Evolutionary conservation across 768 basidiomycete genomes (phyloP), one percentile per base, ranked within the genome.

Genomic region (Mycena metata): DNA sequence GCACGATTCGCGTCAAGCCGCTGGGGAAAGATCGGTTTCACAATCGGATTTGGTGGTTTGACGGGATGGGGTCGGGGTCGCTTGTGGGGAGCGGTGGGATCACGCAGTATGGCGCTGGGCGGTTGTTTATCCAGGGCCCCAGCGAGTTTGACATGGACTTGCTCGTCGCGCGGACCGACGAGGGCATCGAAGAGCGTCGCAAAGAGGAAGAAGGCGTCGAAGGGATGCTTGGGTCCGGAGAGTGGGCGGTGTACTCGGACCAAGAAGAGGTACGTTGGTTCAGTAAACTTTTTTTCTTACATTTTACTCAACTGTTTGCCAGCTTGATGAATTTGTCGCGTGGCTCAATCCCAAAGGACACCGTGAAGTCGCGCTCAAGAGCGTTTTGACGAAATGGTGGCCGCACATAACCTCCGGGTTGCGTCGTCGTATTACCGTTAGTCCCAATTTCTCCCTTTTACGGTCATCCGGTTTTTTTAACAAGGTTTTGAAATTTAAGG

Each of bases 11-110:
- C 60, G 91, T 94, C 23, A 93, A 95, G 74, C 95, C 96, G 2
- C 75, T 99, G 57, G 98, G 98, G 16, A 87, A 88, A 69, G 98
- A 99, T 77, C 87, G 98, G 60, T 99, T 98, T 80, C 93, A 94
- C 75, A 97, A 98, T 77, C 90, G 94, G 36, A 85, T 98, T 66
- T 99, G 97, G 97, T 99, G 97, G 97, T 95, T 98, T 76, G 97
- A 99, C 79, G 97, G 97, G 12, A 88, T 96, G 85, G 97, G 97
- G 9, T 90, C 91, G 7, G 91, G 90, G 52, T 90, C 91, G 50
- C 80, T 97, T 59, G 83, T 95, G 64, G 91, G 90, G 45, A 90
- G 89, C 70, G 93, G 93, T 17, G 93, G 93, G 5, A 87, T 90
- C 33, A 87, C 91, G 33, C 87, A 91, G 77, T 97, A 95, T 75